Evolutionary conservation across 176 grass and related monocot species (phyloP), one percentile per base, ranked within the genome.

Genomic region (Zizania latifolia): DNA sequence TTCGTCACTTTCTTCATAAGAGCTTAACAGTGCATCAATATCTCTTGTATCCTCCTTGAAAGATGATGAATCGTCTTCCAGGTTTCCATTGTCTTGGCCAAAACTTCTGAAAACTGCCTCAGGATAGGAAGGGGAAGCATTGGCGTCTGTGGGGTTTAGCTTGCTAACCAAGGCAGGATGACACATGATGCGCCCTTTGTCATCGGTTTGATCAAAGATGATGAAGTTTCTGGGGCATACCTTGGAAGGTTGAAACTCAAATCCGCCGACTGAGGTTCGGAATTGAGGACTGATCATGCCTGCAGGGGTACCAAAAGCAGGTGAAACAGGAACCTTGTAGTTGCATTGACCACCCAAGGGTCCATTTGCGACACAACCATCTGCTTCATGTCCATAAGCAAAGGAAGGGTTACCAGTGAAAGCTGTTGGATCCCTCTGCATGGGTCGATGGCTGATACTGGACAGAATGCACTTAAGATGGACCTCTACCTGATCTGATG

Each of bases 41-140:
- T 89, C 90, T 75, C 81, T 77, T 64, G 93, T 72, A 29, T 97
- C 90, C 62, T 97, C 93, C 65, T 87, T 83, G 65, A 85, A 89
- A 78, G 82, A 80, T 13, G 72, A 80, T 2, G 56, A 72, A 57
- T 34, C 66, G 30, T 82, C 74, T 76, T 80, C 74, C 39, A 81
- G 29, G 17, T 80, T 70, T 21, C 68, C 50, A n/a, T 37, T 57
- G 29, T 65, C 53, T 60, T 51, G 62, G 48, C 31, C 27, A 5
- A 44, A 71, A 51, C 62, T 82, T 81, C 58, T 76, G 54, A 58
- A 78, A 51, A 57, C 30, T 17, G 23, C 58, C 11, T 88, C 80
- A 24, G 21, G 35, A 77, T 79, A 46, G n/a, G 55, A 74, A 21
- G 58, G 75, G 31, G 53, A 71, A 4, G 21, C 31, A 65, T 80